phyloP scores from a whole-genome alignment of 805 yeast species.

The Starmerella apis region DNA sequence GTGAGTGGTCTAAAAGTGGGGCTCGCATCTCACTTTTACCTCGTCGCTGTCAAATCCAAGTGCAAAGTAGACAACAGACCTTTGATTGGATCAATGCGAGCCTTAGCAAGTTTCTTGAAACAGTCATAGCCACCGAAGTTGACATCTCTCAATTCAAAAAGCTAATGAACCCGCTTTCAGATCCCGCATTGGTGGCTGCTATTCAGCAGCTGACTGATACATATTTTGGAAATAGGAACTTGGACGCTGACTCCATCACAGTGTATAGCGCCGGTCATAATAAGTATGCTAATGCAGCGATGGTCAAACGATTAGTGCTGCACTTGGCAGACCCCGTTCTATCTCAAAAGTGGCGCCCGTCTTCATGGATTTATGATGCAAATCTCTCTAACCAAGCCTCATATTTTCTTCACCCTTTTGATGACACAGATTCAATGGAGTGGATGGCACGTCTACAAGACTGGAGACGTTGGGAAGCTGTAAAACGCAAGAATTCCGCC shows the following conservation, averaged over 20 bases:
- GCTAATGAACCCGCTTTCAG: slow-evolving; percentile 7
- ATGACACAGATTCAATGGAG: slow-evolving; percentile 25
- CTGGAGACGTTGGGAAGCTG: slow-evolving; percentile 26
- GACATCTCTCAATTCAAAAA: slow-evolving; percentile 28
- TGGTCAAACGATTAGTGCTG: slow-evolving; percentile 24
- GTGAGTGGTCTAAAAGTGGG: slow-evolving; percentile 37
- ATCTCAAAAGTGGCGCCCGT: slow-evolving; percentile 15
- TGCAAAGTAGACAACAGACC: slow-evolving; percentile 37
- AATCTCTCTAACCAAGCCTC: slow-evolving; percentile 7
- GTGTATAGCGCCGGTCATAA: slow-evolving; percentile 17
- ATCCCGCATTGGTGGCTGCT: slow-evolving; percentile 19
- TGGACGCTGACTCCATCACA: slow-evolving; percentile 14
- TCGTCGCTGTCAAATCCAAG: slow-evolving; percentile 30
- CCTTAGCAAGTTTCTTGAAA: slow-evolving; percentile 25
- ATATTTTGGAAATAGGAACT: slow-evolving; percentile 19
- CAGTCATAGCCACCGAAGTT: slow-evolving; percentile 29
- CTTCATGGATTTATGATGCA: slow-evolving; percentile 18
- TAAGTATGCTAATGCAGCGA: slow-evolving; percentile 12
- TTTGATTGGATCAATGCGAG: slow-evolving; percentile 37
- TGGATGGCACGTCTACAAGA: slow-evolving; percentile 27
- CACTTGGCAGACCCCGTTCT: slow-evolving; percentile 9
- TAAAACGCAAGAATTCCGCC: slow-evolving; percentile 8
- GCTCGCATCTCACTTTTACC: slow-evolving; percentile 34
- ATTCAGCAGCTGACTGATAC: slow-evolving; percentile 29
- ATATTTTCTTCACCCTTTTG: slow-evolving; percentile 15